Conservation (phyloP, 2,329 filamentous ascomycete genomes). For the Aspergillus fructus region DNA sequence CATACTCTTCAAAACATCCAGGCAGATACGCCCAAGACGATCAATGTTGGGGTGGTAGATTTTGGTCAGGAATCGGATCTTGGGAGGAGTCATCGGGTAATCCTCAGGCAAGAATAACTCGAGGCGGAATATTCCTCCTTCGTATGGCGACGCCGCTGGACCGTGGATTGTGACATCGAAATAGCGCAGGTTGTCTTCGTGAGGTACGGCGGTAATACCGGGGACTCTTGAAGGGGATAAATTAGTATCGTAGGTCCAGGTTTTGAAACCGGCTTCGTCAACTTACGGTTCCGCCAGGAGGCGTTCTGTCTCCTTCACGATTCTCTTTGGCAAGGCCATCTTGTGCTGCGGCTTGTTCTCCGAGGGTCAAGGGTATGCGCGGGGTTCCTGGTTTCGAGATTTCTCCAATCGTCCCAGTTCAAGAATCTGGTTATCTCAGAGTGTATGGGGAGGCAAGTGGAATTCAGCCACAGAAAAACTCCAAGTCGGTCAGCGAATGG, state of each 20-base stretch:
- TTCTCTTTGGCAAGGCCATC: constrained; percentile 86
- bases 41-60: constrained; percentile 99
- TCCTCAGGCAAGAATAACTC: constrained; percentile 97
- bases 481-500: constrained; percentile 1
- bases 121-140: constrained; percentile 91
- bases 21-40: constrained; percentile 91
- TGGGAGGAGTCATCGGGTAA: constrained; percentile 98
- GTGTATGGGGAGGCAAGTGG: not conserved
- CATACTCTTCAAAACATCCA: constrained; percentile 95
- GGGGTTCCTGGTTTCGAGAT: constrained; percentile 2
- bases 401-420: not conserved
- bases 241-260: constrained; percentile 9
- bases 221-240: constrained; percentile 65
- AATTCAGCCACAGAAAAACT: not conserved
- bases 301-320: constrained; percentile 97
- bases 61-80: constrained; percentile 97
- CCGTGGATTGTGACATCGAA: constrained; percentile 98
- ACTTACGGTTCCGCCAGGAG: constrained; percentile 92
- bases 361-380: not conserved
- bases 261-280: not conserved
- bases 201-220: constrained; percentile 91
- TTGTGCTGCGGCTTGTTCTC: constrained; percentile 20
- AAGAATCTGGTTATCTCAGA: not conserved
- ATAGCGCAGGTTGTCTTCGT: constrained; percentile 96
- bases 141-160: constrained; percentile 87